Evolutionary conservation across 1,139 yeast genomes (phyloP).

Genomic region (Starmera stellimalicola): DNA sequence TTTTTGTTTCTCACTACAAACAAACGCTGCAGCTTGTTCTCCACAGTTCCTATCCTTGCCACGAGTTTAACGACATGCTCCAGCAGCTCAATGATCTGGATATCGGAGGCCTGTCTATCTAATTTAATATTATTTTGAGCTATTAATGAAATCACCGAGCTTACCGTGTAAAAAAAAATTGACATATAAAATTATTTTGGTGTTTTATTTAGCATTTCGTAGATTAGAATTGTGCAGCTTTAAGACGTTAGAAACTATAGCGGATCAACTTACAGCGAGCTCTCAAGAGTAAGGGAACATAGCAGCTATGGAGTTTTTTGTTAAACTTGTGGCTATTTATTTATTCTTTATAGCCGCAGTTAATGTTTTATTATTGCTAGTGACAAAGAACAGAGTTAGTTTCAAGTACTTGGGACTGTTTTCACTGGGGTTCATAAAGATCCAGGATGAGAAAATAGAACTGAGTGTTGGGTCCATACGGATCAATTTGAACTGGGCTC

Average conservation of each 20-base stretch:
- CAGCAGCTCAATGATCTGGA: no score
- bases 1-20: constrained; percentile 27
- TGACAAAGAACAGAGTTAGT: neutral
- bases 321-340: neutral
- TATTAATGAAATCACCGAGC: no score
- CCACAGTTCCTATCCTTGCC: constrained; percentile 25
- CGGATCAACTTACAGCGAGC: no score
- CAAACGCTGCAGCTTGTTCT: constrained; percentile 23
- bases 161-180: no score
- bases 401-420: neutral
- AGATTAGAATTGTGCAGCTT: no score
- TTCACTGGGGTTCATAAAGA: neutral
- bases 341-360: neutral
- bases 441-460: neutral
- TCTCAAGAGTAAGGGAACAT: no score
- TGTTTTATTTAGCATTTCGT: no score
- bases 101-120: no score
- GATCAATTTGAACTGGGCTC: neutral
- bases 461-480: neutral
- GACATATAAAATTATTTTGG: no score
- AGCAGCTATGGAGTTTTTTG: no score
- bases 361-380: neutral
- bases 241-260: no score
- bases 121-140: no score
- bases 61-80: constrained; percentile 26